A percentile compares a stretch with the other conserved stretches of the same genome.
Evolutionary conservation across 768 basidiomycete genomes (phyloP).

Genomic region (Termitomyces sp.): DNA sequence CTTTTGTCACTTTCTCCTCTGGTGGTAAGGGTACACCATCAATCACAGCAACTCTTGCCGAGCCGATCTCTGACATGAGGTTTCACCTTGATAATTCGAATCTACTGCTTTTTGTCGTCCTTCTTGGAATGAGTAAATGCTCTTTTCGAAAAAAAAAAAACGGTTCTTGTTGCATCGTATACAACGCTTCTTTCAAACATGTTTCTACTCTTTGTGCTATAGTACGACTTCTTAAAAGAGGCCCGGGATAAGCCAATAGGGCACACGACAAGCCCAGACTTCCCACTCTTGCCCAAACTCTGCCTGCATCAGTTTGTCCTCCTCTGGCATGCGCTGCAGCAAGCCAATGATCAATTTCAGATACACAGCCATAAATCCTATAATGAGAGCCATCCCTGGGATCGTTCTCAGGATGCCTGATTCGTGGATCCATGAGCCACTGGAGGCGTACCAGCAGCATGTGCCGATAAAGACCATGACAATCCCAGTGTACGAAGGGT

Average conservation of each 20-base stretch:
- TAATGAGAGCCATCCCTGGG: neutral
- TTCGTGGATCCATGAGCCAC: neutral
- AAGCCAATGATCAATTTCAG: neutral
- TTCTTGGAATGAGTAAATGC: too few relatives aligned
- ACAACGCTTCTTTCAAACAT: too few relatives aligned
- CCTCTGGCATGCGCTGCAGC: slow-evolving; percentile 3
- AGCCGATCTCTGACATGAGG: too few relatives aligned
- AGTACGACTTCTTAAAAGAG: too few relatives aligned
- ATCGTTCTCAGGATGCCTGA: neutral
- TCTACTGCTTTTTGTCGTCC: too few relatives aligned
- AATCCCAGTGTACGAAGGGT: neutral
- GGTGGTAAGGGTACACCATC: too few relatives aligned
- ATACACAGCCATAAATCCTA: neutral
- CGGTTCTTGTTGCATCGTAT: too few relatives aligned
- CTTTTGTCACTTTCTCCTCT: too few relatives aligned
- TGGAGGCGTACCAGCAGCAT: neutral
- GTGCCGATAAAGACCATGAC: neutral
- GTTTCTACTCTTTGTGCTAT: too few relatives aligned
- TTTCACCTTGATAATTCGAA: too few relatives aligned
- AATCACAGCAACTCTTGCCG: too few relatives aligned
- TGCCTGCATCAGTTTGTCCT: slow-evolving; percentile 10
- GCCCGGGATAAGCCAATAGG: slow-evolving; percentile 9
- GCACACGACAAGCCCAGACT: slow-evolving; percentile 10
- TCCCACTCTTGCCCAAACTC: slow-evolving; percentile 15
- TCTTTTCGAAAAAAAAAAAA: too few relatives aligned